These are phyloP conservation scores for Gracilaria caudata DNA, from an alignment of 23 red algal genomes.

Conservation along the genomic window DNA sequence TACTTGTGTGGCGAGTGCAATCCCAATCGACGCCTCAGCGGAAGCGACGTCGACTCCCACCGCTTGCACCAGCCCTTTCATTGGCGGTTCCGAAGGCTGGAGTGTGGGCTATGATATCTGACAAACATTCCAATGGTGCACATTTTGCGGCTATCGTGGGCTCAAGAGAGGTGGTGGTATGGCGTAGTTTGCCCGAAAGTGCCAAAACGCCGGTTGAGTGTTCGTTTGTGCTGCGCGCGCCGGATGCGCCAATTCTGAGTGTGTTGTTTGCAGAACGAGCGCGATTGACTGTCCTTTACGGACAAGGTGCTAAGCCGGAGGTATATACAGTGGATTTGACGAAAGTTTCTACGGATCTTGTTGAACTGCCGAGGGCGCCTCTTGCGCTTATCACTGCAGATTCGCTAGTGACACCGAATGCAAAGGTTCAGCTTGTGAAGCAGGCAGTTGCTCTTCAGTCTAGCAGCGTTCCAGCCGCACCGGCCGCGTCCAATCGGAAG, in stretches of 20 bases:
- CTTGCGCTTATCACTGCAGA: slow-evolving; percentile 9
- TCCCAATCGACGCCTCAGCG: not conserved
- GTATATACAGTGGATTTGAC: slow-evolving; percentile 8
- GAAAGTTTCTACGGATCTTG: not conserved
- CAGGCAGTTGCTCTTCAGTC: slow-evolving; percentile 21
- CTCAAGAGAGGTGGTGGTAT: slow-evolving; percentile 28
- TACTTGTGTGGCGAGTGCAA: slow-evolving; percentile 4
- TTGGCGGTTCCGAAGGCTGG: slow-evolving; percentile 10
- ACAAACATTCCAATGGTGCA: slow-evolving; percentile 1
- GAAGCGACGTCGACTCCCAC: slow-evolving; percentile 4
- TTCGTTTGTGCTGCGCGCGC: slow-evolving; percentile 35
- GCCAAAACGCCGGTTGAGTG: not conserved
- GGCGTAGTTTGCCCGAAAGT: not conserved
- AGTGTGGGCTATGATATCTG: slow-evolving; percentile 3
- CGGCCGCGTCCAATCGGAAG: not conserved
- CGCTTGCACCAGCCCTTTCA: not conserved
- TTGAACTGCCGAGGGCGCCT: not conserved
- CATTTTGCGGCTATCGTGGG: slow-evolving; percentile 20
- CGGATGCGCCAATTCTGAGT: slow-evolving; percentile 3
- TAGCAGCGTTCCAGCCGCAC: slow-evolving; percentile 14
- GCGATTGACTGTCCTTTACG: slow-evolving; percentile 31
- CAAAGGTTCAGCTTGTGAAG: slow-evolving; percentile 22
- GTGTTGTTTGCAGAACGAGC: slow-evolving; percentile 12
- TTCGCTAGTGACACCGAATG: not conserved
- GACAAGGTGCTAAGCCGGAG: not conserved